phyloP scores from a whole-genome alignment of 306 rosid genomes.

The Myrica gale region DNA sequence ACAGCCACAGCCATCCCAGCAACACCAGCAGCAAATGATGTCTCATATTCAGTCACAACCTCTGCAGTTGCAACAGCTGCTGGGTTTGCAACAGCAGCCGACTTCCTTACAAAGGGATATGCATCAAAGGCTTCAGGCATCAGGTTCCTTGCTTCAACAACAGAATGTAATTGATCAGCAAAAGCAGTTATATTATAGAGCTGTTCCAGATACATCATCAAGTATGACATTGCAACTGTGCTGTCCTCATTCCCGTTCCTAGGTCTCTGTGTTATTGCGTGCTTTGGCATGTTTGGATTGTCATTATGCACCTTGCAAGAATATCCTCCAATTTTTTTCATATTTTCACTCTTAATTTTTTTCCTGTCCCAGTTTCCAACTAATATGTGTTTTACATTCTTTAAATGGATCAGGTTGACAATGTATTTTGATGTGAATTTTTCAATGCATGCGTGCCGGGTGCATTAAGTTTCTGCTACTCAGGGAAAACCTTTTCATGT shows the following conservation, averaged over 20 bases:
- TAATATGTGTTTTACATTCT: not conserved
- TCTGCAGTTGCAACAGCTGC: conserved; percentile 74
- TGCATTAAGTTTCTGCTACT: not conserved
- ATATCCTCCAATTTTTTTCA: not conserved
- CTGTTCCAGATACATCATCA: conserved; percentile 74
- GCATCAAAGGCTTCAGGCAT: conserved; percentile 73
- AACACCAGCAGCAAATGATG: conserved; percentile 74
- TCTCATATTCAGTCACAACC: conserved; percentile 77
- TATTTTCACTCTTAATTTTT: not conserved
- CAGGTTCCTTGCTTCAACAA: conserved; percentile 69
- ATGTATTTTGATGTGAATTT: not conserved
- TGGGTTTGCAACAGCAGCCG: too few relatives aligned
- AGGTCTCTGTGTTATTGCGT: conserved; percentile 11
- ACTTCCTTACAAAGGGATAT: conserved; percentile 67
- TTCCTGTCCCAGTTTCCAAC: not conserved
- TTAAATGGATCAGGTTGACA: not conserved
- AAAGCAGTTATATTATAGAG: conserved; percentile 71
- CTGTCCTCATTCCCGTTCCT: conserved; percentile 15
- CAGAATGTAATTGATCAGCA: conserved; percentile 74
- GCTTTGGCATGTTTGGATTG: conserved; percentile 9
- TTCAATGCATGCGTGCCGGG: not conserved
- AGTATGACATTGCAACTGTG: conserved; percentile 47
- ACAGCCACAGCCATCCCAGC: conserved; percentile 29
- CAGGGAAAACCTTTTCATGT: not conserved
- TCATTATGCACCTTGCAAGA: not conserved